Evolutionary conservation across 2,329 filamentous ascomycete species (phyloP).

Genomic region (Cladophialophora psammophila): DNA sequence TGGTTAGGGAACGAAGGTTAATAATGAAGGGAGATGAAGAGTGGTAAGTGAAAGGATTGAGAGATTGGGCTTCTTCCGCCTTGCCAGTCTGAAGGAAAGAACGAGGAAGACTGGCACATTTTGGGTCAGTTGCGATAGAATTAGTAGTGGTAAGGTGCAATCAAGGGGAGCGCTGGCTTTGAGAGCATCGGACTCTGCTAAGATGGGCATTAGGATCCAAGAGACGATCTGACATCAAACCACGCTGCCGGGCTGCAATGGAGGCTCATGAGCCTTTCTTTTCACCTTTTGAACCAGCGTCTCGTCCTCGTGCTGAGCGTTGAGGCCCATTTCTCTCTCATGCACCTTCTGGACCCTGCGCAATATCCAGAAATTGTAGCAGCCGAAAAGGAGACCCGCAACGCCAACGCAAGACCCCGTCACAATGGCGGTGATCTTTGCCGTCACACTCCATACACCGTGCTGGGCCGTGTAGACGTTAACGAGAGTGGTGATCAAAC

Average conservation of each 20-base stretch:
- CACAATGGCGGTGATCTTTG: conserved; percentile 43
- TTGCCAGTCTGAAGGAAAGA: not conserved
- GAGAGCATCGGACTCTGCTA: not conserved
- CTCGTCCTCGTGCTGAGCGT: conserved; percentile 29
- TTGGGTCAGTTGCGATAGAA: not conserved
- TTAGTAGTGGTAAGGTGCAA: not conserved
- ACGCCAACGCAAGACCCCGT: conserved; percentile 37
- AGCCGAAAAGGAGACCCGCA: conserved; percentile 42
- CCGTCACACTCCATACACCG: conserved; percentile 45
- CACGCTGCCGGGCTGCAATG: conserved; percentile 29
- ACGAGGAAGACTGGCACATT: not conserved
- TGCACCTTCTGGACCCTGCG: conserved; percentile 45
- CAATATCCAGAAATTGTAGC: conserved; percentile 51
- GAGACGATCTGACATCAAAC: conserved; percentile 11
- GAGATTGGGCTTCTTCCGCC: not conserved
- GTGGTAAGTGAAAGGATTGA: not conserved
- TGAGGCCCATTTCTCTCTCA: conserved; percentile 43
- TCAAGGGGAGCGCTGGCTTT: too few species aligned
- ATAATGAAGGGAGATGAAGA: not conserved
- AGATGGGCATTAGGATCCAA: not conserved
- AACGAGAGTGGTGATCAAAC: conserved; percentile 59
- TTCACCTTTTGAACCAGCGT: conserved; percentile 36
- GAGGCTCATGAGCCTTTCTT: conserved; percentile 31
- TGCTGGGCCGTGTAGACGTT: conserved; percentile 53
- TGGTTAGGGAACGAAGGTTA: not conserved